Conservation (phyloP, 345 rosid species). For the Eucalyptus pauciflora region DNA sequence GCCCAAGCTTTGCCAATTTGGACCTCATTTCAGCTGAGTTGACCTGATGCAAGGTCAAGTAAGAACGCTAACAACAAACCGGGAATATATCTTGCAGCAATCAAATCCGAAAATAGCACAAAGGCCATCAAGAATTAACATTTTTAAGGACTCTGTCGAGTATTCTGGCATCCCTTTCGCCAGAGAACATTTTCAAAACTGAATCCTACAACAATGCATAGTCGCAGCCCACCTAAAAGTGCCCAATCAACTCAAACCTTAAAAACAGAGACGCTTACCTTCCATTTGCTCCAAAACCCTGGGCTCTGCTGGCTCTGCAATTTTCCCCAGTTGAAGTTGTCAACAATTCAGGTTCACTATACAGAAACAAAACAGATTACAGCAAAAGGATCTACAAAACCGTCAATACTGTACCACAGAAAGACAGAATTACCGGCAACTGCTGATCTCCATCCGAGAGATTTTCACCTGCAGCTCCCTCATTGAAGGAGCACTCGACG, state of each 20-base stretch:
- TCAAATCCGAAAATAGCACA: not conserved
- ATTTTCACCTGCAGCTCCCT: not conserved
- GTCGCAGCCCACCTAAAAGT: not conserved
- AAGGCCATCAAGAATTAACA: not conserved
- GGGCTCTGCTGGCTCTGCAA: not conserved
- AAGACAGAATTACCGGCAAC: not conserved
- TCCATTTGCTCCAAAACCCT: constrained; percentile 5
- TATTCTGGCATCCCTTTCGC: not conserved
- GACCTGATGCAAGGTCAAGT: not conserved
- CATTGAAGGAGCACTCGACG: not conserved
- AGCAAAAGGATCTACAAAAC: not conserved
- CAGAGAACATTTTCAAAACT: not conserved
- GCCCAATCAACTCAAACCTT: not conserved
- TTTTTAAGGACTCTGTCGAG: not conserved
- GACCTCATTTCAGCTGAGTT: constrained; percentile 12
- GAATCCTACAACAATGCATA: not conserved
- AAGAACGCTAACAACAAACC: not conserved
- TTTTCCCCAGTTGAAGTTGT: not conserved
- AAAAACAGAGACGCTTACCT: not conserved
- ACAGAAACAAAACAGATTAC: not conserved
- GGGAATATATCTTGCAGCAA: not conserved
- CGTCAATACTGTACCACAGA: not conserved
- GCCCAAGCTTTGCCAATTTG: constrained; percentile 26
- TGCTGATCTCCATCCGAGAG: not conserved
- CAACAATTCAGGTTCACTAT: not conserved